Evolutionary conservation across 2,329 filamentous ascomycete species (phyloP).

Genomic region (Paecilomyces formosus): DNA sequence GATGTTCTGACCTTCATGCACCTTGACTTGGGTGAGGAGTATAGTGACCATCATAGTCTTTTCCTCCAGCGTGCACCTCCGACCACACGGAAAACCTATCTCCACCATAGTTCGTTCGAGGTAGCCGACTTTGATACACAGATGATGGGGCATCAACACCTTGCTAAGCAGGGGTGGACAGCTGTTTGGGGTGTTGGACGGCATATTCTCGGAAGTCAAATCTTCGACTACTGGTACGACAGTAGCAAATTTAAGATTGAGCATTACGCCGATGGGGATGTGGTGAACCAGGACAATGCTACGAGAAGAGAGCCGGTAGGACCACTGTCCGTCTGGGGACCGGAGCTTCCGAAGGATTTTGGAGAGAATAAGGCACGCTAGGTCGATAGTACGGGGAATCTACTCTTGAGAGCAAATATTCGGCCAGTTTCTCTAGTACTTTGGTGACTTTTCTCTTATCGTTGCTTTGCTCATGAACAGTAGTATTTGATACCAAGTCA

Average conservation of each 20-base stretch:
- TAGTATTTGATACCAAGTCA: too few relatives aligned
- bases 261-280: slow-evolving; percentile 64
- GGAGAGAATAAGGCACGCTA: slow-evolving; percentile 2
- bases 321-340: slow-evolving; percentile 36
- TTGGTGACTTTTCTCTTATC: too few relatives aligned
- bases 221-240: slow-evolving; percentile 69
- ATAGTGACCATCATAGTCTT: slow-evolving; percentile 50
- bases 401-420: too few relatives aligned
- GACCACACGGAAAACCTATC: slow-evolving; percentile 36
- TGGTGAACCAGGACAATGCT: slow-evolving; percentile 52
- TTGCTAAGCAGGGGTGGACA: slow-evolving; percentile 54
- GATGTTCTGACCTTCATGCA: slow-evolving; percentile 47
- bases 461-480: too few relatives aligned
- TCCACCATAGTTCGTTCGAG: slow-evolving; percentile 64
- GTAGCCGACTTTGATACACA: slow-evolving; percentile 66
- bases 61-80: slow-evolving; percentile 34
- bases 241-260: slow-evolving; percentile 57
- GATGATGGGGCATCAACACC: slow-evolving; percentile 62
- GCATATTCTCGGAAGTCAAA: slow-evolving; percentile 62
- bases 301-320: slow-evolving; percentile 35
- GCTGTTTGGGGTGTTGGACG: slow-evolving; percentile 65
- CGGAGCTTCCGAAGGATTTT: slow-evolving; percentile 26
- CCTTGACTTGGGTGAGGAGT: slow-evolving; percentile 44
- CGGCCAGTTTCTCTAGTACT: too few relatives aligned
- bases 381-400: too few relatives aligned